Base-by-base conservation (phyloP, 1,284 basidiomycete species). In the Mycena sp. region DNA sequence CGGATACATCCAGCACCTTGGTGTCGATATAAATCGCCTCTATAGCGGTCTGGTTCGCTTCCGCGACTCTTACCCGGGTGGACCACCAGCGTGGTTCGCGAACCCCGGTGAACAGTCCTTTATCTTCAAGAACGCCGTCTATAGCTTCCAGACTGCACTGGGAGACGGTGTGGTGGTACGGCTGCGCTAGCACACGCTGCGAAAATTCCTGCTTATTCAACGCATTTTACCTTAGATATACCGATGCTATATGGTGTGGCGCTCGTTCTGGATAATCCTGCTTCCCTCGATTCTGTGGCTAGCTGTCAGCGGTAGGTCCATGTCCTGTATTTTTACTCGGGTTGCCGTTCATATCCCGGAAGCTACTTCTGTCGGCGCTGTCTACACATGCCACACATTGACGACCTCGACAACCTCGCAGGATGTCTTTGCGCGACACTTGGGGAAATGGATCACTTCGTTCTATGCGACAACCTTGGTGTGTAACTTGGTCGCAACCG, bases 191-290 rank as follows among this genome's bases (percentile, higher is more conserved):
- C n/a, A 16, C 40, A 6, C n/a, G 6, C 40, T 10, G 9, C 19
- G 19, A 28, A 11, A 26, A 17, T 10, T 3, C n/a, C 17, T 12
- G 38, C 5, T 41, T 28, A 23, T 19, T 7, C 26, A 23, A 17
- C 14, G n/a, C 23, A 56, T n/a, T 7, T 16, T 14, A 2, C 28
- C 28, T 26, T 40, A 64, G 65, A 67, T 67, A 35, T 67, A 63
- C 23, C 61, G 65, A 2, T 67, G 65, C 44, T 67, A 61, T 30
- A 63, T 32, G 40, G 65, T 67, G 9, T 67, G 65, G 65, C 52
- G 50, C 16, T 45, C 48, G 19, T 4, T 54, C 3, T 63, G 58
- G 57, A 32, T 58, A 6, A 41, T 61, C 35, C 5, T 63, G 17
- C 21, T 67, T 1, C 65, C 65, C 7, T 9, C 16, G 0, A 44